Percentiles rank a stretch among this genome's conserved stretches.
Evolutionary conservation across 805 yeast genomes (phyloP).

Genomic region (Allodekkera sacchari): DNA sequence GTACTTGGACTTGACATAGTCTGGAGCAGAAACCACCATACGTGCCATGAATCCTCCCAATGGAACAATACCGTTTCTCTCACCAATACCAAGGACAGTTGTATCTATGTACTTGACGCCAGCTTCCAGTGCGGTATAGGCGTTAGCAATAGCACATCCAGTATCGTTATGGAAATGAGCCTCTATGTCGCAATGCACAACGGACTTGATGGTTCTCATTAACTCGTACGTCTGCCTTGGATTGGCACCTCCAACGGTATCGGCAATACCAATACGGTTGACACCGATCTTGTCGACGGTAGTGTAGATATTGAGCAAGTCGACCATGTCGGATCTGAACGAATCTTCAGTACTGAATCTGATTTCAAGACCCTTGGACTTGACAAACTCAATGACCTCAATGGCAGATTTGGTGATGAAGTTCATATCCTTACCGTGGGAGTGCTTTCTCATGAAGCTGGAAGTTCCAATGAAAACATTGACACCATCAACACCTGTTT

Average conservation of each 20-base stretch:
- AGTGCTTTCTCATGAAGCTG: conserved; percentile 45
- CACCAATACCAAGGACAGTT: conserved; percentile 54
- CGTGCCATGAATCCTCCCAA: conserved; percentile 56
- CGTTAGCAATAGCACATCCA: conserved; percentile 57
- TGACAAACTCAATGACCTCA: conserved; percentile 53
- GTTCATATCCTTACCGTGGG: conserved; percentile 56
- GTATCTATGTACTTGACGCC: conserved; percentile 54
- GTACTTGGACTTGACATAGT: conserved; percentile 49
- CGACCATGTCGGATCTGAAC: conserved; percentile 53
- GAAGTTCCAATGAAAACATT: conserved; percentile 56
- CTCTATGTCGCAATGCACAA: conserved; percentile 51
- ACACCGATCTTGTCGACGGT: conserved; percentile 58
- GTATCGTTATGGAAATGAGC: conserved; percentile 58
- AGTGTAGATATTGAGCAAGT: conserved; percentile 48
- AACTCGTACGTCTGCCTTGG: conserved; percentile 56
- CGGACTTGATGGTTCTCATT: conserved; percentile 48
- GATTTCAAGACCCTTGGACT: conserved; percentile 51
- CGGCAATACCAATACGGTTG: conserved; percentile 56
- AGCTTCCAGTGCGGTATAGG: conserved; percentile 55
- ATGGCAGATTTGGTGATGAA: conserved; percentile 48
- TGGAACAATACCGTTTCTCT: conserved; percentile 56
- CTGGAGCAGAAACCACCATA: conserved; percentile 55
- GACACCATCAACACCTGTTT: conserved; percentile 57
- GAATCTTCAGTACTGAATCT: conserved; percentile 54
- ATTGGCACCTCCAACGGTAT: conserved; percentile 57